These are phyloP conservation scores for Pterocarpus macrocarpus DNA, from an alignment of 306 rosid genomes.

Conservation along the genomic window DNA sequence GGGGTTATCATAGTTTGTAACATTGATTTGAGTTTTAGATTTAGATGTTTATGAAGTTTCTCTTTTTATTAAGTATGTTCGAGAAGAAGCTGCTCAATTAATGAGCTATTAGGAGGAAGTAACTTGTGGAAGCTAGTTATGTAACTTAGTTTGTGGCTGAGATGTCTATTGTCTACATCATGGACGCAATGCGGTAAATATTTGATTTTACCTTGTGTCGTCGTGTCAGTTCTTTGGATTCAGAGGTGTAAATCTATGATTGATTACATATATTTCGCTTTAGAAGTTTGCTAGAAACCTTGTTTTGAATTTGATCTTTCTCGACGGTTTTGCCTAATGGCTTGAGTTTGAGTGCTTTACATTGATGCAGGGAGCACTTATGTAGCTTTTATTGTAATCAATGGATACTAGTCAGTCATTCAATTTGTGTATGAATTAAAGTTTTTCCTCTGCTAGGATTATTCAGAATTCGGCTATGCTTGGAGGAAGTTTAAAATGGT, in stretches of 20 bases:
- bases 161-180: not conserved
- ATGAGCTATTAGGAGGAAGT: constrained; percentile 42
- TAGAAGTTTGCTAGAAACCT: not conserved
- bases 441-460: too few relatives aligned
- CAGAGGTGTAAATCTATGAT: constrained; percentile 1
- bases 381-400: not conserved
- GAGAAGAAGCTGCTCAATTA: constrained; percentile 22
- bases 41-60: constrained; percentile 6
- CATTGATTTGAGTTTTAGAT: constrained; percentile 22
- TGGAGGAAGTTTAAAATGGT: too few relatives aligned
- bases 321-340: not conserved
- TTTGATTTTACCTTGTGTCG: constrained; percentile 21
- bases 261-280: constrained; percentile 16
- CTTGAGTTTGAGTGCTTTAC: not conserved
- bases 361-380: not conserved
- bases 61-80: not conserved
- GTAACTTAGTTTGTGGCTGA: constrained; percentile 26
- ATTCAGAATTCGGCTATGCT: too few relatives aligned
- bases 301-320: not conserved
- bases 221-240: not conserved
- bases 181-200: constrained; percentile 20
- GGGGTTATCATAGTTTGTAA: constrained; percentile 43
- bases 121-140: constrained; percentile 37
- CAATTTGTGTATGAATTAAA: too few relatives aligned
- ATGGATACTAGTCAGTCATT: too few relatives aligned